Evolutionary conservation across 208 protist species (phyloP).

Genomic region (Leishmania lainsoni): DNA sequence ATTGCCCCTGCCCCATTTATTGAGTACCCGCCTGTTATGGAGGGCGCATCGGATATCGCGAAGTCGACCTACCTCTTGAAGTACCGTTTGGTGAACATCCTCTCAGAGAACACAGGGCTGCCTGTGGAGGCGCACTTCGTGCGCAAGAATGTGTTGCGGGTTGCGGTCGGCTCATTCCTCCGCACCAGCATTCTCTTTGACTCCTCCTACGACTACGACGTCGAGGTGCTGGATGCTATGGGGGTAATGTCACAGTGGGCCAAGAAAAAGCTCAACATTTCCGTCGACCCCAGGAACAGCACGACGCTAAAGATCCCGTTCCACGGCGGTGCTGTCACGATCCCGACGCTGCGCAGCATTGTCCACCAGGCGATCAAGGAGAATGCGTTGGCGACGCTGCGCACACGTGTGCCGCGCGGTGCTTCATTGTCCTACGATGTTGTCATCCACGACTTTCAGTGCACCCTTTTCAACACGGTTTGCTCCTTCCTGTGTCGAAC

Average conservation of each 20-base stretch:
- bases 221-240: conserved; percentile 19
- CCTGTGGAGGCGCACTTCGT: conserved; percentile 18
- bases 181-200: conserved; percentile 8
- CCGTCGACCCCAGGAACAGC: neutral
- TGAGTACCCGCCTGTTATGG: neutral
- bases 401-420: conserved; percentile 14
- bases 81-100: conserved; percentile 9
- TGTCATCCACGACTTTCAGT: conserved; percentile 24
- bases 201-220: conserved; percentile 17
- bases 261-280: conserved; percentile 6
- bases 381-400: conserved; percentile 7
- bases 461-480: conserved; percentile 15
- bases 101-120: conserved; percentile 11
- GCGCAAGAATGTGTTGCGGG: conserved; percentile 8
- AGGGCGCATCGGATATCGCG: conserved; percentile 2
- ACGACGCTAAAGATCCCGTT: conserved; percentile 4
- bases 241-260: neutral
- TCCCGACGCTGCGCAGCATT: conserved; percentile 26
- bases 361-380: conserved; percentile 16
- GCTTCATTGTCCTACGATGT: conserved; percentile 20
- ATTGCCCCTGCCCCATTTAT: conserved; percentile 2
- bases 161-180: conserved; percentile 5
- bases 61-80: conserved; percentile 30
- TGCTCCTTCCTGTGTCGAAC: conserved; percentile 24
- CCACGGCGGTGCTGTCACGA: neutral